These are phyloP conservation scores for Tritrichomonas foetus DNA, from an alignment of 208 protist genomes.

Conservation along the genomic window DNA sequence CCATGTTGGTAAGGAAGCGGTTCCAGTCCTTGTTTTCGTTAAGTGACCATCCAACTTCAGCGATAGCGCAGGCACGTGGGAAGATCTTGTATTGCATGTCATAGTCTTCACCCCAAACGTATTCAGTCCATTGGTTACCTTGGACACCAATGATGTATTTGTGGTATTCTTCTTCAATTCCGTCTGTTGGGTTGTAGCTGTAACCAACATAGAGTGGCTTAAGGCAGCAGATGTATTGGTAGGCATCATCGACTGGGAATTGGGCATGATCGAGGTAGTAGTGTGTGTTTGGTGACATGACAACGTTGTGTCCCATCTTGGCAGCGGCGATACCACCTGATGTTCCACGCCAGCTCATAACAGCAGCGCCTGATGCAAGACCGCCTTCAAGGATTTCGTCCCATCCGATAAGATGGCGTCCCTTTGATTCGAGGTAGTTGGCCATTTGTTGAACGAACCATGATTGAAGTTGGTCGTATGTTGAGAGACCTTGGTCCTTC, in stretches of 20 bases:
- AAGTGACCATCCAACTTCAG: not conserved
- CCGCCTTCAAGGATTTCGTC: conserved; percentile 19
- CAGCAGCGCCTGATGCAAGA: not conserved
- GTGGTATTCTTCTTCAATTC: not conserved
- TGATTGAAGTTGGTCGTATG: not conserved
- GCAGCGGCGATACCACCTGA: not conserved
- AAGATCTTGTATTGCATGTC: not conserved
- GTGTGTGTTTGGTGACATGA: not conserved
- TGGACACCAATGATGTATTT: not conserved
- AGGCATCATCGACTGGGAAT: too few species aligned
- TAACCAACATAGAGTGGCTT: not conserved
- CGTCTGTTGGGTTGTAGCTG: not conserved
- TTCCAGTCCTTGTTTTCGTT: not conserved
- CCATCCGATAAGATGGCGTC: not conserved
- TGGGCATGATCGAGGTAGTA: not conserved
- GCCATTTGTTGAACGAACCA: not conserved
- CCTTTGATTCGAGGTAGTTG: not conserved
- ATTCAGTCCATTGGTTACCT: not conserved
- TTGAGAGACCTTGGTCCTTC: not conserved
- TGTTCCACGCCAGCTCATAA: not conserved
- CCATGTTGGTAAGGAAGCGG: not conserved
- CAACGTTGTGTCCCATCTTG: not conserved
- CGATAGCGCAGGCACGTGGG: not conserved
- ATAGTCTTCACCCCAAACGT: not conserved
- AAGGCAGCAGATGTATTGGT: not conserved